These are phyloP conservation scores for Colletotrichum caudatum DNA, from an alignment of 2,329 filamentous ascomycete genomes.

Conservation along the genomic window DNA sequence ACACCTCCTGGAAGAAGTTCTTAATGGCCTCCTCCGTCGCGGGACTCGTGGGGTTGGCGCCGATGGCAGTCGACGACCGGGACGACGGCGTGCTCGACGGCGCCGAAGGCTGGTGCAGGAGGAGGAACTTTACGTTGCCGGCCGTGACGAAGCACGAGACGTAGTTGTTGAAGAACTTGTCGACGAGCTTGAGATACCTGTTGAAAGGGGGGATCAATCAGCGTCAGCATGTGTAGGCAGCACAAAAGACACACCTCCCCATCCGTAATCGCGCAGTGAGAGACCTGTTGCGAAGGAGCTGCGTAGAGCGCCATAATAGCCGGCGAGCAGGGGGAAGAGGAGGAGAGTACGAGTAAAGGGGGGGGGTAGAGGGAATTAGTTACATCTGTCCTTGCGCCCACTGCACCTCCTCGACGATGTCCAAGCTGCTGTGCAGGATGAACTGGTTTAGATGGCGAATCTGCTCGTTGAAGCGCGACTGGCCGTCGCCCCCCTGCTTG, in stretches of 20 bases:
- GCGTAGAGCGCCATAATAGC: neutral
- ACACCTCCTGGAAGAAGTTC: conserved; percentile 94
- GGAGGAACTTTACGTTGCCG: conserved; percentile 91
- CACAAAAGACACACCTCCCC: neutral
- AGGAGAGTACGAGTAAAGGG: neutral
- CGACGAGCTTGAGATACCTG: conserved; percentile 96
- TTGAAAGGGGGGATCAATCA: neutral
- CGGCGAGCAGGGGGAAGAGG: neutral
- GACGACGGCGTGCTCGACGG: conserved; percentile 54
- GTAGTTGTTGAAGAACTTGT: conserved; percentile 96
- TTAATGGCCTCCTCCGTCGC: conserved; percentile 96
- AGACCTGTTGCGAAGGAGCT: neutral
- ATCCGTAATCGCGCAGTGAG: neutral
- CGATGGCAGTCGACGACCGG: conserved; percentile 76
- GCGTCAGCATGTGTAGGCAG: neutral
- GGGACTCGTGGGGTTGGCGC: conserved; percentile 85
- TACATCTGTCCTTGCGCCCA: conserved; percentile 91
- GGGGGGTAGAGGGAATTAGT: conserved; percentile 44
- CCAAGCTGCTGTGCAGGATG: conserved; percentile 91
- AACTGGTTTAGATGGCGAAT: conserved; percentile 97
- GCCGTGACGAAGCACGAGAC: conserved; percentile 95
- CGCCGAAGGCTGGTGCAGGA: conserved; percentile 83
- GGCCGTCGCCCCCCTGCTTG: conserved; percentile 93
- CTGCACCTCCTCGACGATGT: conserved; percentile 96
- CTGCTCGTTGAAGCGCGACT: conserved; percentile 88